Conservation (phyloP, 106 monocot genomes). For the Hemerocallis citrina region DNA sequence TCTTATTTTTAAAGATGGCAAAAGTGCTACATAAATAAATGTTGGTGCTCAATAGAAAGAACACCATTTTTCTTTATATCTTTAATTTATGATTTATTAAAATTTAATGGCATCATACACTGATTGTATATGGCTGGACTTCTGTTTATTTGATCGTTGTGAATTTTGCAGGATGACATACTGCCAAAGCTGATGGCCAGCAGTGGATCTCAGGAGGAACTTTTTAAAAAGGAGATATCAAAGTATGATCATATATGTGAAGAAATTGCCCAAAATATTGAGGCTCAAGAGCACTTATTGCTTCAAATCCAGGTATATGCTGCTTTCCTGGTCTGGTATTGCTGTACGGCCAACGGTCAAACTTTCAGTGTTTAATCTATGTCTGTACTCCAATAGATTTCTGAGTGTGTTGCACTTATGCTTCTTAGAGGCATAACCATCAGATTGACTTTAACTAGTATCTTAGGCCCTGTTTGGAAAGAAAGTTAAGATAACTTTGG, state of each 20-base stretch:
- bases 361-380: background rate
- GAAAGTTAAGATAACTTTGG: too few species aligned
- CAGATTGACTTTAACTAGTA: background rate
- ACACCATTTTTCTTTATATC: too few species aligned
- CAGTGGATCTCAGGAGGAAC: slow-evolving; percentile 75
- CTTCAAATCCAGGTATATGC: slow-evolving; percentile 59
- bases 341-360: slow-evolving; percentile 3
- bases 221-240: slow-evolving; percentile 78
- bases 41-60: too few species aligned
- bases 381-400: background rate
- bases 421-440: background rate
- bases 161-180: slow-evolving; percentile 77
- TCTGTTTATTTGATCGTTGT: too few species aligned
- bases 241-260: slow-evolving; percentile 83
- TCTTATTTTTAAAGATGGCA: too few species aligned
- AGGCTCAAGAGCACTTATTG: slow-evolving; percentile 68
- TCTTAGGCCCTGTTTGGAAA: too few species aligned
- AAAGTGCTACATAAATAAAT: too few species aligned
- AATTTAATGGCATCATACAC: too few species aligned
- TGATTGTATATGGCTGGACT: too few species aligned
- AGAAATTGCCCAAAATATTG: slow-evolving; percentile 84
- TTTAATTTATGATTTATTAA: too few species aligned
- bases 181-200: slow-evolving; percentile 75
- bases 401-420: background rate
- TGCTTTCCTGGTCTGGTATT: slow-evolving; percentile 19